Evolutionary conservation across 345 rosid species (phyloP).

Genomic region (Nasturtium officinale): DNA sequence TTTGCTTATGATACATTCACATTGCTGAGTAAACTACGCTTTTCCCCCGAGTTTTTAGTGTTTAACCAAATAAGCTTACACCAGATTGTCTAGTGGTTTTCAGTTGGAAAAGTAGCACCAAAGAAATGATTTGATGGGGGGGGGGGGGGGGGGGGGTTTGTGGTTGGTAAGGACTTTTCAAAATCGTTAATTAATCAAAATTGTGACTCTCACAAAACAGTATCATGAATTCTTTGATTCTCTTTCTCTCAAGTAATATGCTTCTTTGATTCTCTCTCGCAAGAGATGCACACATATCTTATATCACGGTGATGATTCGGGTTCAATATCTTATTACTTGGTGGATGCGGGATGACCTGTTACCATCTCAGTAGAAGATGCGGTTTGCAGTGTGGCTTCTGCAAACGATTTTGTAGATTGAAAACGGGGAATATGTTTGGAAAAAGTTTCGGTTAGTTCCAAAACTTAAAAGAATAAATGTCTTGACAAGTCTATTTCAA

Average conservation of each 20-base stretch:
- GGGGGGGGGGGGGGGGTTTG: no score
- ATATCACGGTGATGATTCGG: no score
- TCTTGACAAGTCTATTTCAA: constrained; percentile 20
- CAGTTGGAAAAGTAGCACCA: background rate
- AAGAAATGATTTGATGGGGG: background rate
- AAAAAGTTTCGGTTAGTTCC: background rate
- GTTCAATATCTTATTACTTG: background rate
- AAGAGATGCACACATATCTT: background rate
- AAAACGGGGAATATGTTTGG: background rate
- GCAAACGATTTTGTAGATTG: background rate
- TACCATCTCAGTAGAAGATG: background rate
- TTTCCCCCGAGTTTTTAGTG: background rate
- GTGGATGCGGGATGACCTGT: background rate
- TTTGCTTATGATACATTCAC: constrained; percentile 5
- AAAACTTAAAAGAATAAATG: background rate
- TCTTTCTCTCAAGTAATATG: background rate
- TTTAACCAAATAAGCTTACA: background rate
- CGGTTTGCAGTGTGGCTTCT: background rate
- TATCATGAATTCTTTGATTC: background rate
- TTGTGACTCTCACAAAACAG: background rate
- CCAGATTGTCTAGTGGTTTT: background rate
- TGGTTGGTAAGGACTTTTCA: background rate
- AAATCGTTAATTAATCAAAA: background rate
- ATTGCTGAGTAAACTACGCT: background rate
- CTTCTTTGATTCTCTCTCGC: background rate